Base-by-base conservation (phyloP, 345 rosid species). In the Eucalyptus lansdowneana region DNA sequence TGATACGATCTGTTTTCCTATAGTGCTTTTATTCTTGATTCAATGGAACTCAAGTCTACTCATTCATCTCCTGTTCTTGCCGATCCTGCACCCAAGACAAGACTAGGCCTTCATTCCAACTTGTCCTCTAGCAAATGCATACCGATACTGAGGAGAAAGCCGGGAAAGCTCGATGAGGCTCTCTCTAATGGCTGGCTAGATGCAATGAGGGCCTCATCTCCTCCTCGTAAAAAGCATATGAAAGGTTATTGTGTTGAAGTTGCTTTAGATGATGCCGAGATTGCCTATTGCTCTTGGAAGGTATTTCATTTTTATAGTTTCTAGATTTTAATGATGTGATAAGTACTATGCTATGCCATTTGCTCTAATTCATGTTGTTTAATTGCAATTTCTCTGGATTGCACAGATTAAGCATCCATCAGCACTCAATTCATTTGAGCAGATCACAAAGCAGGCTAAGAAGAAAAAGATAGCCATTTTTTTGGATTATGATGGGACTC, bases 181-280 rank as follows among this genome's bases (percentile, higher is more conserved):
- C 89, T 92, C 85, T 96, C 95, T 19, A 97, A 94, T 65, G 98
- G 98, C 27, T 97, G 99, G 98, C 93, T 97, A 37, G 98, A 97
- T 86, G 98, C 97, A 60, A 97, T 97, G 99, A 96, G 93, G 87
- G 95, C 99, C 12, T 97, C 99, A 4, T 97, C 98, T 45, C 99
- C 99, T 83, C 97, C 99, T 54, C 96, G 96, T 12, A 96, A 96
- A 89, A 96, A 92, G 92, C 89, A 94, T 11, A 90, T 92, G 25
- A 95, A 94, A 92, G 95, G 93, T 91, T 92, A 91, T 88, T 93
- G 65, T 86, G 87, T 92, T 8, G 97, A 94, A 42, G 90, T 91
- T 88, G 91, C 93, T 89, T 89, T 95, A 5, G 96, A 96, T 89
- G 98, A 96, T 92, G 45, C 91, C 69, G 96, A 94, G 85, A 90